phyloP scores from a whole-genome alignment of 2,329 filamentous ascomycete genomes.

The Sarocladium kiliense region DNA sequence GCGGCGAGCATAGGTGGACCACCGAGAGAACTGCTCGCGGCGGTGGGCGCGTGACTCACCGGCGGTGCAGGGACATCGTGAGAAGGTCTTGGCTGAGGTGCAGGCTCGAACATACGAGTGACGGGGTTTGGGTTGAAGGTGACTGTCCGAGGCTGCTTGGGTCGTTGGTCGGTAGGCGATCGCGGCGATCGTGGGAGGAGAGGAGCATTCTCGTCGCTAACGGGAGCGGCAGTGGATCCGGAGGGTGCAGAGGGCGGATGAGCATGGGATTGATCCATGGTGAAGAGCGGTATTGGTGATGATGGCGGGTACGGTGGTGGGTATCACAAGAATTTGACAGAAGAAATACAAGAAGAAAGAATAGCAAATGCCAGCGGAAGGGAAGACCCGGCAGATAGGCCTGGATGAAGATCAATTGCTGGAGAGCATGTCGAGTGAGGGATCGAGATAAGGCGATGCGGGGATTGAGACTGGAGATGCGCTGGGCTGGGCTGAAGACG shows the following conservation, averaged over 20 bases:
- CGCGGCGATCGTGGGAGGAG: constrained; percentile 20
- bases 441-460: not conserved
- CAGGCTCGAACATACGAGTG: constrained; percentile 54
- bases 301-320: not conserved
- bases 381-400: not conserved
- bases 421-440: not conserved
- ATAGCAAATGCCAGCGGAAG: not conserved
- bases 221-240: constrained; percentile 9
- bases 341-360: not conserved
- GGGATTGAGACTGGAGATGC: not conserved
- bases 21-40: constrained; percentile 28
- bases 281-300: not conserved
- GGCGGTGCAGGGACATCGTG: constrained; percentile 18
- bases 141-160: constrained; percentile 56
- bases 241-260: not conserved
- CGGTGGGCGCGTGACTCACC: constrained; percentile 19
- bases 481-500: not conserved
- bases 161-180: constrained; percentile 23
- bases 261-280: constrained; percentile 3
- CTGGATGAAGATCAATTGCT: not conserved
- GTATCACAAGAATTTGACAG: constrained; percentile 4
- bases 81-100: constrained; percentile 17
- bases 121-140: constrained; percentile 72
- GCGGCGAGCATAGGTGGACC: constrained; percentile 63
- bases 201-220: constrained; percentile 27